Base-by-base conservation (phyloP, 495 filamentous ascomycete species). In the Aspergillus affinis region DNA sequence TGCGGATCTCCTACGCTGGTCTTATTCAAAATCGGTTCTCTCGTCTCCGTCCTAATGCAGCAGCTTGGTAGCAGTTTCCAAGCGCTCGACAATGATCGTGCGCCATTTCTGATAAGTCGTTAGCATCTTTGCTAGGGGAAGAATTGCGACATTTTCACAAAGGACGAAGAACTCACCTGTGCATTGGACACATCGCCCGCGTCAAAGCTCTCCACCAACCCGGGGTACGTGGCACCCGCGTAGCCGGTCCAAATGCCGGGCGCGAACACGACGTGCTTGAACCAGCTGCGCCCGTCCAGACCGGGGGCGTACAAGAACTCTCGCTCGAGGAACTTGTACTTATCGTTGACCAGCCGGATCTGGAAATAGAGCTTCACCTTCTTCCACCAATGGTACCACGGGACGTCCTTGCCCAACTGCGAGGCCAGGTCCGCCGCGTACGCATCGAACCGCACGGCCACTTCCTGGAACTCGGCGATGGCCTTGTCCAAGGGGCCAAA, bases 161-260 rank as follows among this genome's bases (percentile, higher is more conserved):
- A 44, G 49, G 58, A 41, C 9, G 23, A 46, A 32, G 23, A 48
- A 70, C 73, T 61, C 66, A 78, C 78, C 73, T 72, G 61, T 13
- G 78, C 76, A 61, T 79, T 81, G 6, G 61, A 63, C 51, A 73
- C 48, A 74, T 88, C 80, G 8, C 73, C 73, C 30, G 73, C 79
- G 13, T 86, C 83, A 52, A 88, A 72, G 54, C 80, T 81, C 72
- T 88, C 86, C 10, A 86, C 79, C 21, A 88, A 58, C 12, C 85
- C 83, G 3, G 86, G 86, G 64, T 83, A 88, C 12, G 84, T 88
- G 36, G 82, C 89, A 2, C 91, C 92, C 0, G 91, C 77, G 73
- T 97, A 97, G 7, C 92, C 92, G 0, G 91, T 95, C 91, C 91
- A 97, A 46, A 91, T 65, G 1, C 92, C 86, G n/a, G 86, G 84